phyloP scores from a whole-genome alignment of 1,139 yeast species.

The Lodderomyces pseudojiufengensis region DNA sequence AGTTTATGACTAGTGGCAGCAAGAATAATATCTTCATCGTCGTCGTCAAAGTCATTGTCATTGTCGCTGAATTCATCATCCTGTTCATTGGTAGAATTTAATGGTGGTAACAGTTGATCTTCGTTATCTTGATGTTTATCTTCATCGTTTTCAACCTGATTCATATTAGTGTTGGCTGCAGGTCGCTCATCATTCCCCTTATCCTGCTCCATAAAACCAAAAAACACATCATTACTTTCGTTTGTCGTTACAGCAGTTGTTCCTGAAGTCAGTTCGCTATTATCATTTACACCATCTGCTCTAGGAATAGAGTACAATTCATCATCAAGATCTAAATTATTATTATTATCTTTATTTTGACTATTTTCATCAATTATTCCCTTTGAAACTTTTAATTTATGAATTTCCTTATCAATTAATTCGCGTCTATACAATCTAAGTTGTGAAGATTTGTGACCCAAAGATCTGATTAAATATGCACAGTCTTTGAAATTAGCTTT shows the following conservation, averaged over 20 bases:
- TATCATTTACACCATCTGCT: too few relatives aligned
- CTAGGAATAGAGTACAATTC: constrained; percentile 1
- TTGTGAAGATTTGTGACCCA: constrained; percentile 32
- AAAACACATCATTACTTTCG: too few relatives aligned
- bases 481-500: constrained; percentile 73
- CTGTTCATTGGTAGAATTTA: constrained; percentile 17
- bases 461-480: constrained; percentile 30
- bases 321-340: constrained; percentile 16
- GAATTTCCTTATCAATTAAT: constrained; percentile 33
- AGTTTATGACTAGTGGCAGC: constrained; percentile 1
- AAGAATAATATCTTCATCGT: constrained; percentile 13
- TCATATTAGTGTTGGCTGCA: too few relatives aligned
- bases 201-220: too few relatives aligned
- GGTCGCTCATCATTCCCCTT: too few relatives aligned
- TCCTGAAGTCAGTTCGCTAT: too few relatives aligned
- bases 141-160: too few relatives aligned
- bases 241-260: too few relatives aligned
- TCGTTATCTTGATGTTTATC: background rate
- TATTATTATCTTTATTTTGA: constrained; percentile 7
- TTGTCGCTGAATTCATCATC: constrained; percentile 12
- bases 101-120: too few relatives aligned
- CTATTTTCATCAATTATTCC: constrained; percentile 27
- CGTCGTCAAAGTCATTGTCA: constrained; percentile 23
- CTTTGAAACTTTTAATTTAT: constrained; percentile 28
- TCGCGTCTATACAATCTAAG: constrained; percentile 35